Base-by-base conservation (phyloP, 2,329 filamentous ascomycete species). In the Exophiala calicioides region DNA sequence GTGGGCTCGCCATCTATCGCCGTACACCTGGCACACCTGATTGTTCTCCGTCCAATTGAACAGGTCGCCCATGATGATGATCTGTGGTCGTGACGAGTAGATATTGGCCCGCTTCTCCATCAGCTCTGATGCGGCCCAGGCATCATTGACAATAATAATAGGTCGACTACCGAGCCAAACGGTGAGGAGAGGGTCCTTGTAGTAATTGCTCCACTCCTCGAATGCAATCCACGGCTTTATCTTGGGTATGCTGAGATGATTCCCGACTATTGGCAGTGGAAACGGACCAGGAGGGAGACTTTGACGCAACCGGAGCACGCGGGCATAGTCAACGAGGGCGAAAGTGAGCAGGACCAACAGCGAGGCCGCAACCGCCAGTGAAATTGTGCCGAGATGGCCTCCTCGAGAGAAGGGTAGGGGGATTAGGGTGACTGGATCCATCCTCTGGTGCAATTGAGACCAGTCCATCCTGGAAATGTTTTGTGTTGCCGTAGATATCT, bases 181-280 rank as follows among this genome's bases (percentile, higher is more conserved):
- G 0, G 78, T 80, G 33, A 81, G 73, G 8, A 80, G 58, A 0
- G 75, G 72, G 0, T 71, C 65, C 3, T 73, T 62, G 58, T 78
- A 74, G 36, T 66, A 58, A 53, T 76, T 72, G 3, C 77, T 75
- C 1, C 79, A 63, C 55, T 75, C 58, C 44, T 80, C 76, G 51
- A 80, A 79, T 60, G 75, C 76, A 18, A 80, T 68, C 78, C 78
- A 81, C 2, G 78, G 77, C 57, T 80, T 79, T 44, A 66, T 68
- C 21, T 75, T 68, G 1, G 77, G 77, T 3, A 80, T 67, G 50
- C 71, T 69, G 46, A 76, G 78, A 1, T 76, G 80, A 57, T 79
- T 81, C 21, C 78, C 78, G 5, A 80, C 63, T 20, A 81, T 68
- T 3, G 78, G 78, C 44, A 68, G 67, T 2, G 78, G 78, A 3